phyloP scores from a whole-genome alignment of 352 stramenopile genomes.

The Elongisporangium prolatum region DNA sequence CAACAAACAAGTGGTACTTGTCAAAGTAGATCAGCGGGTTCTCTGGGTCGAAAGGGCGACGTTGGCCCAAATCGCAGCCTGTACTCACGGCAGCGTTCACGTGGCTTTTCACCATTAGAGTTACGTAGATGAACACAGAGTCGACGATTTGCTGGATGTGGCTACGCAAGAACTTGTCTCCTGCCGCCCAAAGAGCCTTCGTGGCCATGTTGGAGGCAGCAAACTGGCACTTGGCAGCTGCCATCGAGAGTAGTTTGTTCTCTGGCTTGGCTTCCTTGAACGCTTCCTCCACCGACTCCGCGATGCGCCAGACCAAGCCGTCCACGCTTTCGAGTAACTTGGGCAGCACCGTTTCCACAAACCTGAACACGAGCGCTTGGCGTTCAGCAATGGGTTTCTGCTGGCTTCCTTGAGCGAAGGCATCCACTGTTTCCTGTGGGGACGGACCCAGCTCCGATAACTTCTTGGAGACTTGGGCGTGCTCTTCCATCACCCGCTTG shows the following conservation, averaged over 20 bases:
- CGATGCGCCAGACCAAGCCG: conserved; percentile 12
- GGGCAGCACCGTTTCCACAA: conserved; percentile 14
- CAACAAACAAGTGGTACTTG: not conserved
- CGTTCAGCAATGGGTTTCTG: conserved; percentile 4
- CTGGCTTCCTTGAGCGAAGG: conserved; percentile 8
- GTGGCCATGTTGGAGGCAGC: not conserved
- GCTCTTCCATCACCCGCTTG: conserved; percentile 7
- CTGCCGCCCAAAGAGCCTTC: not conserved
- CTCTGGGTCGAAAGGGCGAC: not conserved
- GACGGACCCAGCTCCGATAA: conserved; percentile 10
- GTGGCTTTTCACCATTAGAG: not conserved
- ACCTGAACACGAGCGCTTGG: conserved; percentile 10
- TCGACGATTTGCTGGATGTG: not conserved
- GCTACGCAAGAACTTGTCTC: not conserved
- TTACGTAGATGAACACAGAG: not conserved
- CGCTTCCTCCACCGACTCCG: conserved; percentile 12
- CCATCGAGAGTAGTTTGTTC: conserved; percentile 15
- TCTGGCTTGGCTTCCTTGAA: conserved; percentile 17
- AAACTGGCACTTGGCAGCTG: conserved; percentile 1
- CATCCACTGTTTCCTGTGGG: conserved; percentile 15
- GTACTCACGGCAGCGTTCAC: not conserved
- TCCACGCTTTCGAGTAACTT: conserved; percentile 13
- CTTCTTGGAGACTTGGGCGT: not conserved
- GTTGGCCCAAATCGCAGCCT: not conserved
- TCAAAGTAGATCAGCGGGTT: not conserved